phyloP scores from a whole-genome alignment of 257 asterid species.

The Prunella vulgaris region DNA sequence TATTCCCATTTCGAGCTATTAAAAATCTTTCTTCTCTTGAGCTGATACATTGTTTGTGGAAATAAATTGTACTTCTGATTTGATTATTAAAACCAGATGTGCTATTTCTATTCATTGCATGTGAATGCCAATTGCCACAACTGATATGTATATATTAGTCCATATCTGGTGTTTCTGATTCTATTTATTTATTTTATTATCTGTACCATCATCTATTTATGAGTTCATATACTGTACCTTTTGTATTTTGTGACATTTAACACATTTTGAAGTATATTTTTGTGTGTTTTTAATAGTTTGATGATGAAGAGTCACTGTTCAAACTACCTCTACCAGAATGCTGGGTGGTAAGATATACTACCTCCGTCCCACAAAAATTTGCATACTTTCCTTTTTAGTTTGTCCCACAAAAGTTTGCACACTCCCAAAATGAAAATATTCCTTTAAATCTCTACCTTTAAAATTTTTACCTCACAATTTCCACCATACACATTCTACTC shows the following conservation, averaged over 20 bases:
- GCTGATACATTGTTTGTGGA: too few relatives aligned
- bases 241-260: background rate
- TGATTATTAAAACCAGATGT: background rate
- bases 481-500: too few relatives aligned
- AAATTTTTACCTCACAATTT: too few relatives aligned
- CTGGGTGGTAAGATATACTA: slow-evolving; percentile 93
- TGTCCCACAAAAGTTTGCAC: too few relatives aligned
- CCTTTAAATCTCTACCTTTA: too few relatives aligned
- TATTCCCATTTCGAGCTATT: slow-evolving; percentile 9
- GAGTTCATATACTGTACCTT: slow-evolving; percentile 1
- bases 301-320: slow-evolving; percentile 47
- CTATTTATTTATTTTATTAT: background rate
- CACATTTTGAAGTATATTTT: slow-evolving; percentile 14
- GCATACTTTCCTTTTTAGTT: too few relatives aligned
- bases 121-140: background rate
- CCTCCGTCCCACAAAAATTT: too few relatives aligned
- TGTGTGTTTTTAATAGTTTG: slow-evolving; percentile 55
- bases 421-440: too few relatives aligned
- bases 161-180: background rate
- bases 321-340: slow-evolving; percentile 89
- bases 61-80: background rate
- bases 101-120: background rate
- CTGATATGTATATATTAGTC: slow-evolving; percentile 1
- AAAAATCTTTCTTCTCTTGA: background rate
- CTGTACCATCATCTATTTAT: background rate